Conservation (phyloP, 805 yeast genomes). For the Zygosaccharomyces gambellarensis region DNA sequence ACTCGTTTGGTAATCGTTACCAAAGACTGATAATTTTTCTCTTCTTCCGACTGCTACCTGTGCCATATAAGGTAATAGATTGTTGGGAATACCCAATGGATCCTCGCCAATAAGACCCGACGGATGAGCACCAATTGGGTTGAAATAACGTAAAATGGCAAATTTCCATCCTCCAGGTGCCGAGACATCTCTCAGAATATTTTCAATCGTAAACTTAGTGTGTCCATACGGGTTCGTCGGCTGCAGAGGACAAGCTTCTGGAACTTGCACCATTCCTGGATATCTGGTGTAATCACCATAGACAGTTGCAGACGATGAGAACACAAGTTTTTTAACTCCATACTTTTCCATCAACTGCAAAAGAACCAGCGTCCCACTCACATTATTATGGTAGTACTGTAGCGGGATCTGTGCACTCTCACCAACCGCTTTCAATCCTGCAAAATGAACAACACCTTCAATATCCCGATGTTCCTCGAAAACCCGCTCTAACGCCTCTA, state of each 20-base stretch:
- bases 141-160: slow-evolving; percentile 72
- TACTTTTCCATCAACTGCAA: slow-evolving; percentile 47
- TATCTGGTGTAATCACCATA: slow-evolving; percentile 77
- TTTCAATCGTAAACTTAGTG: slow-evolving; percentile 64
- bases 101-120: slow-evolving; percentile 78
- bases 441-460: slow-evolving; percentile 67
- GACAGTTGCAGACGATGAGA: slow-evolving; percentile 77
- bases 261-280: slow-evolving; percentile 69
- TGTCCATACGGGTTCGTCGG: slow-evolving; percentile 77
- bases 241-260: slow-evolving; percentile 69
- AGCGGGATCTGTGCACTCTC: slow-evolving; percentile 68
- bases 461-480: slow-evolving; percentile 44
- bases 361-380: slow-evolving; percentile 57
- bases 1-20: slow-evolving; percentile 62
- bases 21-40: slow-evolving; percentile 62
- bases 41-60: slow-evolving; percentile 74
- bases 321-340: slow-evolving; percentile 53
- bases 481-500: slow-evolving; percentile 43
- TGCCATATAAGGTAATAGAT: slow-evolving; percentile 67
- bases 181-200: slow-evolving; percentile 51
- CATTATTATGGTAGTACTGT: slow-evolving; percentile 62
- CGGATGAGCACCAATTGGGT: slow-evolving; percentile 84
- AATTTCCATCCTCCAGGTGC: slow-evolving; percentile 38
- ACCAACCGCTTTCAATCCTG: slow-evolving; percentile 80
- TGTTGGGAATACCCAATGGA: slow-evolving; percentile 72